Evolutionary conservation across 495 filamentous ascomycete species (phyloP), one percentile per base, ranked within the genome.

Genomic region (Amphirosellinia nigrospora): DNA sequence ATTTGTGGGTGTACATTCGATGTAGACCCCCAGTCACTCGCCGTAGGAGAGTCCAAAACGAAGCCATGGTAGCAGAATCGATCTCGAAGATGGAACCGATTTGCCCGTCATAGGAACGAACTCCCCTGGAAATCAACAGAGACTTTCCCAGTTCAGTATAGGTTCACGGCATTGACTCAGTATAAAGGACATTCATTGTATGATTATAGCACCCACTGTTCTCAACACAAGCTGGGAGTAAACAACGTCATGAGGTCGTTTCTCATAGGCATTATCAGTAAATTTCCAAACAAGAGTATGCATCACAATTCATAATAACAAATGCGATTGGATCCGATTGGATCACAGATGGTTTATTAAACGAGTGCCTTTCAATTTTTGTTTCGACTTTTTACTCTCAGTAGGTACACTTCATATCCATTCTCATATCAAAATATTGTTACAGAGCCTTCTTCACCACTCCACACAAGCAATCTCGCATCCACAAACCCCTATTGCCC

Each of bases 121-220:
- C n/a, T n/a, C n/a, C n/a, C n/a, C n/a, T n/a, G n/a, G n/a, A n/a
- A n/a, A n/a, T n/a, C n/a, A n/a, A n/a, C n/a, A n/a, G n/a, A 45
- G 38, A 32, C 4, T 45, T 8, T 21, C 0, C 23, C 19, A 62
- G 32, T 16, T 13, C 13, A 16, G 21, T 30, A 53, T 53, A 13
- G 15, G 50, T 53, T 11, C 30, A 30, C 11, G 13, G 50, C 50
- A 9, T 52, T 36, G 10, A 34, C 8, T 23, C n/a, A 6, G 53
- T n/a, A n/a, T 39, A 36, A 59, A 19, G 55, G 19, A 36, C 32
- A 59, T 45, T 15, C 19, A 45, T 41, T 60, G 58, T 60, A 60
- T 15, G 36, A 60, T 60, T 28, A 41, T 13, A 39, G n/a, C 16
- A 9, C 21, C 11, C 19, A 41, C 10, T n/a, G 21, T 15, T 53